Conservation (phyloP, 139 green algal species). For the Coelastrella sp. region DNA sequence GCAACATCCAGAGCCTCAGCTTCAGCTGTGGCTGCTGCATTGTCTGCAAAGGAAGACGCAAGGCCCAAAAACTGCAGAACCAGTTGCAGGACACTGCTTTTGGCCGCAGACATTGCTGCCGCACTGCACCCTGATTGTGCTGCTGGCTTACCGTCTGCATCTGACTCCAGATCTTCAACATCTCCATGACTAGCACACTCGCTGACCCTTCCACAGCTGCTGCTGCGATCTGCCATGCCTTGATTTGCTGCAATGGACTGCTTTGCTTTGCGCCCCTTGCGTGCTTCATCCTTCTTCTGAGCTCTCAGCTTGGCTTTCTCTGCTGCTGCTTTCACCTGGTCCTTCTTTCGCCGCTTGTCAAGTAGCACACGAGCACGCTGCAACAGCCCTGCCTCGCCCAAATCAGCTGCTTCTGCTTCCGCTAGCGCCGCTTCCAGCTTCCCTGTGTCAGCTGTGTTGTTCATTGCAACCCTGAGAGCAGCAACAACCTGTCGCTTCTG, state of each 20-base stretch:
- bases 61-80: not conserved
- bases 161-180: not conserved
- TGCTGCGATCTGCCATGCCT: not conserved
- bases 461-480: constrained; percentile 31
- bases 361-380: constrained; percentile 26
- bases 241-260: not conserved
- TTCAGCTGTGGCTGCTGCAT: constrained; percentile 13
- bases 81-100: not conserved
- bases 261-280: not conserved
- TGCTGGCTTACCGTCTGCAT: not conserved
- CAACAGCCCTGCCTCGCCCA: not conserved
- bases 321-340: constrained; percentile 19
- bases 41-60: not conserved
- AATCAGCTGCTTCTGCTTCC: constrained; percentile 21
- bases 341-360: constrained; percentile 25
- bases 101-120: not conserved
- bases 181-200: not conserved
- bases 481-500: constrained; percentile 32
- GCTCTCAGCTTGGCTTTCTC: constrained; percentile 1
- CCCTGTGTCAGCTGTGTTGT: constrained; percentile 10
- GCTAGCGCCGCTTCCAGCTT: constrained; percentile 2
- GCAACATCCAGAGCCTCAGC: not conserved
- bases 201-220: not conserved
- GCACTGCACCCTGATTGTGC: not conserved
- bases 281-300: constrained; percentile 26